Evolutionary conservation across 495 filamentous ascomycete species (phyloP), one percentile per base, ranked within the genome.

Genomic region (Podospora conica): DNA sequence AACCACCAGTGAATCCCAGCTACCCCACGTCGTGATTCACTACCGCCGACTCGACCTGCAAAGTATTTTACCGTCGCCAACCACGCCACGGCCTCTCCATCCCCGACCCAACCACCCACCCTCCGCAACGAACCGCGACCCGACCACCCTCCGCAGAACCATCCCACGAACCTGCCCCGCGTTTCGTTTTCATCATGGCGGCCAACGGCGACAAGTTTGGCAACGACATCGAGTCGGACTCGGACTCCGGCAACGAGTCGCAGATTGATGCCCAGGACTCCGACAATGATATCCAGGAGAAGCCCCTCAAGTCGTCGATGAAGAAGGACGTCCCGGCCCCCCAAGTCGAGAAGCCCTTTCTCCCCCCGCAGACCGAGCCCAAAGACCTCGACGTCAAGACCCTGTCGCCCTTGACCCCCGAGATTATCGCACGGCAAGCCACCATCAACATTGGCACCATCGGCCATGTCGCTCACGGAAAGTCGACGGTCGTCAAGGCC

Each of bases 361-460:
- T 96, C 18, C 95, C 95, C 61, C 88, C 90, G 58, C 95, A 98
- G 79, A 95, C 95, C 53, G 88, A 98, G 68, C 92, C 95, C 69
- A 84, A 87, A 70, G 87, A 90, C 66, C 82, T 98, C 66, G 92
- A 97, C 72, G 82, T 96, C 69, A 83, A 84, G 61, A 84, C 79
- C 25, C 79, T 98, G 67, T 91, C 82, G 61, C 96, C 95, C 53
- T 81, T 97, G 65, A 92, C 94, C 3, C 93, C 95, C 67, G 95
- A 98, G 73, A 97, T 98, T 71, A 98, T 98, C 75, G 87, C 90
- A 65, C 88, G 96, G 65, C 95, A 98, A 84, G 95, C 95, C 23
- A 98, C 96, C 40, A 96, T 97, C 82, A 98, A 98, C 80, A 97
- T 98, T 72, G 95, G 93, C 68, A 97, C 95, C 40, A 98, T 98